Conservation (phyloP, 2,329 filamentous ascomycete genomes). For the Arachnomyces sp. region DNA sequence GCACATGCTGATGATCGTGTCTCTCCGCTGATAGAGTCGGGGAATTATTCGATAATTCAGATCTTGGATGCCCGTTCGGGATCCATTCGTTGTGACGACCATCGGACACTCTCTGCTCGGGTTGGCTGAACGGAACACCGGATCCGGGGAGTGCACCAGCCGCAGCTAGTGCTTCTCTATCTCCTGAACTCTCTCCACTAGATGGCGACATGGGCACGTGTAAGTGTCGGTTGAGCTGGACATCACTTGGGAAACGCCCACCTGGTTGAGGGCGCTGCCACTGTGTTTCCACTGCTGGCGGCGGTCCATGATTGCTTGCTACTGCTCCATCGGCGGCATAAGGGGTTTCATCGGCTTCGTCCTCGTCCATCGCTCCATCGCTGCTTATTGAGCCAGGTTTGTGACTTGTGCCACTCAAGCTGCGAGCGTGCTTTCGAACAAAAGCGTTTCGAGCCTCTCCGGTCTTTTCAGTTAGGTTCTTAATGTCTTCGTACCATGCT, state of each 20-base stretch:
- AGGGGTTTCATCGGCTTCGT: constrained; percentile 58
- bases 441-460: constrained; percentile 84
- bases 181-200: constrained; percentile 70
- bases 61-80: neutral
- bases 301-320: constrained; percentile 28
- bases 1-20: neutral
- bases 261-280: constrained; percentile 75
- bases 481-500: constrained; percentile 93
- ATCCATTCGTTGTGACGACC: constrained; percentile 2
- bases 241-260: constrained; percentile 93
- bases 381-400: constrained; percentile 59
- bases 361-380: constrained; percentile 70
- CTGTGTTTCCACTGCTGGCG: constrained; percentile 29
- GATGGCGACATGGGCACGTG: constrained; percentile 71
- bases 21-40: neutral
- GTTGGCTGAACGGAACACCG: constrained; percentile 26
- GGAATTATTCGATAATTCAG: neutral
- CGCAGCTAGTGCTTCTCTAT: constrained; percentile 54
- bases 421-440: constrained; percentile 73
- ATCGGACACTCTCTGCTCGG: constrained; percentile 26
- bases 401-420: constrained; percentile 58
- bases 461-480: constrained; percentile 77
- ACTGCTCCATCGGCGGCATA: constrained; percentile 52
- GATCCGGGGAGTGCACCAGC: constrained; percentile 49
- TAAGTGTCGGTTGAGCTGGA: constrained; percentile 80